phyloP scores from a whole-genome alignment of 2,329 filamentous ascomycete species.

The Pseudocercospora vitis region DNA sequence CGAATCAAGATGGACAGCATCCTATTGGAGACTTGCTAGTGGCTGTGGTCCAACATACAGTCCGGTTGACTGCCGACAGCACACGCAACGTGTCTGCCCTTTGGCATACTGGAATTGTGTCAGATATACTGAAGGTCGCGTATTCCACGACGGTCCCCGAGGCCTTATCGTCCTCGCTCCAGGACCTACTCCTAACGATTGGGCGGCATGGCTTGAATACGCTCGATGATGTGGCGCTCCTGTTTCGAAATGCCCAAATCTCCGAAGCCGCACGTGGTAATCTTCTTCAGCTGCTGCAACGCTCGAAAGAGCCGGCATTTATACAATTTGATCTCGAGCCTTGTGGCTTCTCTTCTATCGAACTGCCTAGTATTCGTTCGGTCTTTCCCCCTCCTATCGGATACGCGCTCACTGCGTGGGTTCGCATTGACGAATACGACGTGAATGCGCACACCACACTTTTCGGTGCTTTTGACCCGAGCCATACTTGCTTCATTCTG shows the following conservation, averaged over 20 bases:
- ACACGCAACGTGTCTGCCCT: constrained; percentile 27
- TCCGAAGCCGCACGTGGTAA: constrained; percentile 64
- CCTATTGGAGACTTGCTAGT: not conserved
- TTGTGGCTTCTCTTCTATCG: constrained; percentile 84
- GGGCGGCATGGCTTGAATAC: constrained; percentile 75
- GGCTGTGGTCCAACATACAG: not conserved
- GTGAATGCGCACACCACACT: constrained; percentile 83
- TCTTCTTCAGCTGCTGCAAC: constrained; percentile 69
- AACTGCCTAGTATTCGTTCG: constrained; percentile 80
- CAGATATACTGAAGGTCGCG: constrained; percentile 11
- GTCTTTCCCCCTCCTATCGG: constrained; percentile 80
- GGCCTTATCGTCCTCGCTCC: constrained; percentile 13
- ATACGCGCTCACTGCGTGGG: constrained; percentile 89
- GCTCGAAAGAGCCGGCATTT: constrained; percentile 75
- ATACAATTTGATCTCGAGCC: constrained; percentile 92
- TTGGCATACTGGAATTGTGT: constrained; percentile 29
- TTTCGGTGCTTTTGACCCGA: constrained; percentile 90
- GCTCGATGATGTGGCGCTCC: constrained; percentile 78
- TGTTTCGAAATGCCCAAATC: constrained; percentile 60
- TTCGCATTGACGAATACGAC: constrained; percentile 85
- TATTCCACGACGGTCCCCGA: constrained; percentile 11
- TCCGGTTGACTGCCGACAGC: not conserved
- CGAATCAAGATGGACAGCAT: not conserved
- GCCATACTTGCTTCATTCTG: constrained; percentile 89
- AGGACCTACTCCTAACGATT: constrained; percentile 52